Evolutionary conservation across 441 rosid species (phyloP), one percentile per base, ranked within the genome.

Genomic region (Populus hybrid): DNA sequence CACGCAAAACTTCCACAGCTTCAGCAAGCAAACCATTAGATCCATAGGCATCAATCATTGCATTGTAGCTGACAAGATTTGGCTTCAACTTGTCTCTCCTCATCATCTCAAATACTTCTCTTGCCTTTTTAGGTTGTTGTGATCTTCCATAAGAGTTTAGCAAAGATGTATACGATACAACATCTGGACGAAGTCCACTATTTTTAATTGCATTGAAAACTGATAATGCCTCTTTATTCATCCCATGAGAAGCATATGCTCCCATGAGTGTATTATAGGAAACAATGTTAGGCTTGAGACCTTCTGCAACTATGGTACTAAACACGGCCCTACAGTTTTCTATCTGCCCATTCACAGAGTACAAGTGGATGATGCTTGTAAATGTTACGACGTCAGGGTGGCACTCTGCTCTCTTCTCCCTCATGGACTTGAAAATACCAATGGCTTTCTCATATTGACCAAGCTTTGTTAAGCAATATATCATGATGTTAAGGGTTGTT

Each of bases 131-230:
- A 67, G 98, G 97, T 76, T 90, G 92, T 30, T 82, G 82, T 73
- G 98, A 90, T 85, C 98, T 89, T 79, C 98, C 98, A 81, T 93
- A 93, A 50, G 98, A 91, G 87, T 89, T 92, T 42, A 95, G 94
- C 78, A 95, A 87, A 75, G 94, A 86, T 32, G 98, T 93, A 79
- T 89, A 93, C 24, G 97, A 87, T 68, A 92, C 94, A 77, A 93
- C 89, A 82, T 93, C 98, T 23, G 94, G 96, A 78, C 63, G 57
- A 79, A 93, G 82, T 53, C 96, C 92, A 75, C 72, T 84, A 71
- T 66, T 78, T 81, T 91, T 93, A 68, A 95, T 91, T 79, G 88
- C 90, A 80, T 85, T 80, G 80, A 93, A 91, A 80, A 87, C 91
- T 40, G 91, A 88, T 65, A 84, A 83, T 83, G 98, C 96, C 76